phyloP scores from a whole-genome alignment of 495 filamentous ascomycete species.

The Neurospora sp. region DNA sequence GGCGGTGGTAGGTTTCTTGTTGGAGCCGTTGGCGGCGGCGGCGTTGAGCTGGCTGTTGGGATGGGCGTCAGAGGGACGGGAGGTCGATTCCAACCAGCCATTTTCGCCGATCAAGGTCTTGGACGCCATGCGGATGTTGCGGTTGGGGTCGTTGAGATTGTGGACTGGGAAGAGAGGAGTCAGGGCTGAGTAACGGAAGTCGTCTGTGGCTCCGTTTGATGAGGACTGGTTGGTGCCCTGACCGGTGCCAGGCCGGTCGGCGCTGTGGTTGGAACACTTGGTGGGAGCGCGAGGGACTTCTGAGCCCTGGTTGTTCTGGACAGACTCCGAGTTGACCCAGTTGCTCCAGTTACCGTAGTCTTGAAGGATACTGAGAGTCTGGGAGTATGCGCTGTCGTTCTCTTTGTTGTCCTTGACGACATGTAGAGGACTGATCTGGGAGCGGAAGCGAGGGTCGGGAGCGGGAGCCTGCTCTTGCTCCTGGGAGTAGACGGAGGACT shows the following conservation, averaged over 20 bases:
- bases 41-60: background rate
- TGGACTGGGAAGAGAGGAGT: slow-evolving; percentile 2
- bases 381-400: background rate
- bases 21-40: background rate
- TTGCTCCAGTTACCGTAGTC: slow-evolving; percentile 12
- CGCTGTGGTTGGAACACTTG: background rate
- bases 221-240: background rate
- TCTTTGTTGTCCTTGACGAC: slow-evolving; percentile 8
- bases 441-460: background rate
- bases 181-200: slow-evolving; percentile 11
- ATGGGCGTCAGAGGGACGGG: slow-evolving; percentile 2
- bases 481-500: slow-evolving; percentile 18
- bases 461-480: slow-evolving; percentile 1
- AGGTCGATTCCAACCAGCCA: slow-evolving; percentile 38
- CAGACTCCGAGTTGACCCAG: background rate
- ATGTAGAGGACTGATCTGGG: slow-evolving; percentile 16
- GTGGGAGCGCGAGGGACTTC: background rate
- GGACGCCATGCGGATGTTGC: slow-evolving; percentile 6
- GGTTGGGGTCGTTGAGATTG: background rate
- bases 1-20: slow-evolving; percentile 2
- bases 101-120: slow-evolving; percentile 36
- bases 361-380: slow-evolving; percentile 13
- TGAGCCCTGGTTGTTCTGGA: background rate
- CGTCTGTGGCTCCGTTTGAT: background rate
- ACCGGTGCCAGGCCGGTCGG: background rate